Percentiles rank a stretch among this genome's conserved stretches.
Evolutionary conservation across 768 basidiomycete species (phyloP).

Genomic region (Lyophyllum decastes): DNA sequence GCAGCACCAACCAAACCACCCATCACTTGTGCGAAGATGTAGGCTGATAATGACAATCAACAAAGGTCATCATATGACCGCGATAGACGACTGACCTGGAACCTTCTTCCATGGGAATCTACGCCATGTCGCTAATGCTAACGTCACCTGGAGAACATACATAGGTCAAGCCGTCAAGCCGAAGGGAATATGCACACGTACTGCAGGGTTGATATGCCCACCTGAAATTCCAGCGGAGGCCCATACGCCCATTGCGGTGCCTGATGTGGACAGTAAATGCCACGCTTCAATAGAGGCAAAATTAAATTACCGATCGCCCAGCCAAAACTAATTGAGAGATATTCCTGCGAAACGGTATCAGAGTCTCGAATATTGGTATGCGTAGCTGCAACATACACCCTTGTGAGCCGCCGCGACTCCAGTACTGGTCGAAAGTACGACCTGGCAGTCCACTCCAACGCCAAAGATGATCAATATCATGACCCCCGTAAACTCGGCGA

Average conservation of each 20-base stretch:
- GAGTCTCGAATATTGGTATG: background rate
- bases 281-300: background rate
- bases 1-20: conserved; percentile 64
- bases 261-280: conserved; percentile 18
- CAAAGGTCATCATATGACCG: background rate
- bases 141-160: conserved; percentile 47
- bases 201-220: conserved; percentile 45
- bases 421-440: conserved; percentile 40
- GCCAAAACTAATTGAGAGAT: conserved; percentile 42
- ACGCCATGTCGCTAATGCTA: conserved; percentile 63
- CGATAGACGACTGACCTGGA: conserved; percentile 34
- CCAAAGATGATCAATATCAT: conserved; percentile 58
- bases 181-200: conserved; percentile 13
- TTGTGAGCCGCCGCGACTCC: conserved; percentile 40
- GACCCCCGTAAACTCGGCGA: conserved; percentile 56
- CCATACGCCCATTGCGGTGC: conserved; percentile 50
- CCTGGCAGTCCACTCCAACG: conserved; percentile 49
- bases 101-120: conserved; percentile 74
- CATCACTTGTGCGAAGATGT: conserved; percentile 62
- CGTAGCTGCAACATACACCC: conserved; percentile 39
- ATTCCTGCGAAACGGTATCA: conserved; percentile 28
- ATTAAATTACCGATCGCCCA: conserved; percentile 41
- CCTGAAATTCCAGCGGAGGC: conserved; percentile 49
- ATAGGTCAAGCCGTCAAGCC: conserved; percentile 2
- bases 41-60: conserved; percentile 26